phyloP scores from a whole-genome alignment of 176 grass and related monocot genomes.

The Cenchrus americanus region DNA sequence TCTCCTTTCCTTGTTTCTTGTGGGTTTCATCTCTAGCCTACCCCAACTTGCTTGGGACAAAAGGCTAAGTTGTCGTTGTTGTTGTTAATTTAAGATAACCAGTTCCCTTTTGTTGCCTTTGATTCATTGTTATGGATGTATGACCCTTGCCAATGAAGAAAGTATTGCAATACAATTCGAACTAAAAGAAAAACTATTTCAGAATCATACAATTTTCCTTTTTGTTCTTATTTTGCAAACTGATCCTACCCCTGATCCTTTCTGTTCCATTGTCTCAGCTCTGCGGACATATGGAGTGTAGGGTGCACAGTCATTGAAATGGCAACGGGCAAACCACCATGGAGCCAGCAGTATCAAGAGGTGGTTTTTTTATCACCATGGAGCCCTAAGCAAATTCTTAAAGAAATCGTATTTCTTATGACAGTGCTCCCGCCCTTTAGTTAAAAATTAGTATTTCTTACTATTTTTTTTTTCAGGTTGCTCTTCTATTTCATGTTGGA shows the following conservation, averaged over 20 bases:
- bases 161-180: constrained; percentile 3
- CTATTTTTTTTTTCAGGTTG: constrained; percentile 59
- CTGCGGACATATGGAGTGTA: constrained; percentile 99
- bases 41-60: too few species aligned
- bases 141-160: constrained; percentile 33
- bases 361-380: constrained; percentile 34
- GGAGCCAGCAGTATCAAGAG: constrained; percentile 99
- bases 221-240: constrained; percentile 39
- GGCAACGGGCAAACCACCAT: constrained; percentile 98
- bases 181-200: constrained; percentile 12
- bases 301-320: constrained; percentile 99
- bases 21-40: too few species aligned
- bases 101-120: not conserved
- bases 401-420: not conserved
- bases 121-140: constrained; percentile 17
- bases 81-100: constrained; percentile 23
- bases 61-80: too few species aligned
- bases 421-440: too few species aligned
- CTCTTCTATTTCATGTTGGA: constrained; percentile 96
- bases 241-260: not conserved
- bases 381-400: not conserved
- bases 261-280: constrained; percentile 58
- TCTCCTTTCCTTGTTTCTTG: too few species aligned
- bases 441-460: not conserved
- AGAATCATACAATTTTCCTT: not conserved